A percentile compares a stretch with the other conserved stretches of the same genome.
These are phyloP conservation scores for Stachybotrys chlorohalonatus DNA, from an alignment of 2,329 filamentous ascomycete genomes.

Conservation along the genomic window DNA sequence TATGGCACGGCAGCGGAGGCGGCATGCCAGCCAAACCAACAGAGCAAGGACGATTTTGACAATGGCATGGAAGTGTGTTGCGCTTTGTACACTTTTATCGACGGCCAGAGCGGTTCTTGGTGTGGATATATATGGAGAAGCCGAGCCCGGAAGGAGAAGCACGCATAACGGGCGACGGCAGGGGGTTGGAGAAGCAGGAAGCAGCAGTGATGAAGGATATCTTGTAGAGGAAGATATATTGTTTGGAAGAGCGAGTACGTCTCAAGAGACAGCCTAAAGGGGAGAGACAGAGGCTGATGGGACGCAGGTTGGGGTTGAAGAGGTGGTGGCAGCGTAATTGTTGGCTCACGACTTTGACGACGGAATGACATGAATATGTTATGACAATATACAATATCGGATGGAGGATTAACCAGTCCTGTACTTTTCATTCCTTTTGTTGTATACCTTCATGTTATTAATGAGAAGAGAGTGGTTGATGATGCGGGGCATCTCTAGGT, in stretches of 20 bases:
- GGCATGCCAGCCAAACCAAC: not conserved
- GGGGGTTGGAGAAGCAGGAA: too few relatives aligned
- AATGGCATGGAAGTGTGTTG: too few relatives aligned
- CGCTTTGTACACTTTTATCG: too few relatives aligned
- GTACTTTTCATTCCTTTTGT: conserved; percentile 1
- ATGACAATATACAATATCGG: conserved; percentile 11
- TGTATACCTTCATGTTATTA: not conserved
- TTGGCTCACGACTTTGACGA: conserved; percentile 11
- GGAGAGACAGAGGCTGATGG: not conserved
- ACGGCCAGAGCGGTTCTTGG: too few relatives aligned
- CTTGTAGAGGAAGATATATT: not conserved
- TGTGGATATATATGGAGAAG: too few relatives aligned
- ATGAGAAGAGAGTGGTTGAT: not conserved
- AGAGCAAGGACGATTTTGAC: not conserved
- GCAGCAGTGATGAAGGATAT: not conserved
- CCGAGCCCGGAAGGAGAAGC: too few relatives aligned
- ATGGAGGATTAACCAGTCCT: conserved; percentile 7
- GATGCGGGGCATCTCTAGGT: not conserved
- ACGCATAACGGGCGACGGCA: too few relatives aligned
- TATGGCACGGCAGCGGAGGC: not conserved
- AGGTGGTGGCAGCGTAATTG: not conserved
- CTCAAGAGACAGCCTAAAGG: not conserved
- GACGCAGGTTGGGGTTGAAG: not conserved
- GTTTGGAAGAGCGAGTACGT: not conserved
- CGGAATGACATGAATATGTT: conserved; percentile 23